Conservation (phyloP, 768 basidiomycete species). For the Leccinum truebloodii region DNA sequence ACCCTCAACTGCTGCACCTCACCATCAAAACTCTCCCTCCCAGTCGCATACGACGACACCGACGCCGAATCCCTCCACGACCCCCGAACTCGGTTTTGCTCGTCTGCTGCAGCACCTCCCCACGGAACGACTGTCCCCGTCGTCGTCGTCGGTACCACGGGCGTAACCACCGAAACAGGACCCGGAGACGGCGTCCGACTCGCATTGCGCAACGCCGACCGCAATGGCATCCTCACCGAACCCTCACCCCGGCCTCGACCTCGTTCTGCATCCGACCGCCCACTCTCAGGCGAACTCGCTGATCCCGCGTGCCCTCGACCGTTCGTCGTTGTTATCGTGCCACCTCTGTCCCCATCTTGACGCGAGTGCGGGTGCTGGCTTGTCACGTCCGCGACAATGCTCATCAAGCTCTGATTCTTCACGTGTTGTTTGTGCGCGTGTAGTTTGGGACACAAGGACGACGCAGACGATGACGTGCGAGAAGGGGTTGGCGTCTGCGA, state of each 20-base stretch:
- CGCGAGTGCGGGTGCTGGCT: conserved; percentile 31
- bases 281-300: background rate
- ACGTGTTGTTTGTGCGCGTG: conserved; percentile 5
- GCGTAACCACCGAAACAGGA: background rate
- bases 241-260: conserved; percentile 12
- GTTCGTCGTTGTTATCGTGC: too few species aligned
- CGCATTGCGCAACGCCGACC: conserved; percentile 60
- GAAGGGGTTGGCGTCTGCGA: background rate
- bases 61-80: conserved; percentile 25
- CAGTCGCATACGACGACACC: conserved; percentile 68
- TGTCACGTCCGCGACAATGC: conserved; percentile 65
- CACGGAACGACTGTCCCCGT: background rate
- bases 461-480: background rate
- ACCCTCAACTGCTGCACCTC: conserved; percentile 13
- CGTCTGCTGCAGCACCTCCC: background rate
- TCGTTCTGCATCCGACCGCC: background rate
- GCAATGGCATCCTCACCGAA: conserved; percentile 51
- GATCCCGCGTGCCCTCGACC: conserved; percentile 1
- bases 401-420: conserved; percentile 52
- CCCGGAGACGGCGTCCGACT: conserved; percentile 53
- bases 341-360: conserved; percentile 20
- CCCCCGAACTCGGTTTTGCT: background rate
- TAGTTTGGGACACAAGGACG: conserved; percentile 5
- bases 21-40: conserved; percentile 50
- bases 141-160: background rate